Percentiles rank a stretch among this genome's conserved stretches.
Evolutionary conservation across 2,329 filamentous ascomycete species (phyloP).

Genomic region (Monilinia fructicola): DNA sequence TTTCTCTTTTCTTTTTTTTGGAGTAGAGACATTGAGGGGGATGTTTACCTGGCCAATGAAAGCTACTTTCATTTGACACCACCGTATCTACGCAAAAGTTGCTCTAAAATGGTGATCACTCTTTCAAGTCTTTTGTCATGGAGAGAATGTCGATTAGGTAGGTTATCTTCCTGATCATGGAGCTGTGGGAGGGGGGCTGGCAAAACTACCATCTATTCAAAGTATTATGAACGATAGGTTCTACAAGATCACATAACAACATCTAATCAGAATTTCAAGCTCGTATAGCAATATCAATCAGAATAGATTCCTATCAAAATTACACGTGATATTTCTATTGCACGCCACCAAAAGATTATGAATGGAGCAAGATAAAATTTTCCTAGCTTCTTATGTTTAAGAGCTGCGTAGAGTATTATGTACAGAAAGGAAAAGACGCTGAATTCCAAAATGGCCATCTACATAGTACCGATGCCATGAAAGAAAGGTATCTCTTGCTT

Average conservation of each 20-base stretch:
- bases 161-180: neutral
- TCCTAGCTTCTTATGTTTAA: neutral
- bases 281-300: neutral
- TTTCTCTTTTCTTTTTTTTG: neutral
- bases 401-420: neutral
- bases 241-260: neutral
- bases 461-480: conserved; percentile 7
- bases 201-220: neutral
- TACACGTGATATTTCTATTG: neutral
- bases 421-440: neutral
- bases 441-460: conserved; percentile 7
- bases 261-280: neutral
- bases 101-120: neutral
- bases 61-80: neutral
- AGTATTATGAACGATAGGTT: neutral
- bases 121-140: neutral
- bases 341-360: neutral
- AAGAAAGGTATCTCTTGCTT: conserved; percentile 24
- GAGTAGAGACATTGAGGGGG: neutral
- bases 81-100: neutral
- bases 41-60: neutral
- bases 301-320: neutral
- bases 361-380: neutral
- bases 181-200: too few species aligned
- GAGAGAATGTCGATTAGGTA: neutral